Evolutionary conservation across 208 protist species (phyloP).

Genomic region (Leishmania braziliensis): DNA sequence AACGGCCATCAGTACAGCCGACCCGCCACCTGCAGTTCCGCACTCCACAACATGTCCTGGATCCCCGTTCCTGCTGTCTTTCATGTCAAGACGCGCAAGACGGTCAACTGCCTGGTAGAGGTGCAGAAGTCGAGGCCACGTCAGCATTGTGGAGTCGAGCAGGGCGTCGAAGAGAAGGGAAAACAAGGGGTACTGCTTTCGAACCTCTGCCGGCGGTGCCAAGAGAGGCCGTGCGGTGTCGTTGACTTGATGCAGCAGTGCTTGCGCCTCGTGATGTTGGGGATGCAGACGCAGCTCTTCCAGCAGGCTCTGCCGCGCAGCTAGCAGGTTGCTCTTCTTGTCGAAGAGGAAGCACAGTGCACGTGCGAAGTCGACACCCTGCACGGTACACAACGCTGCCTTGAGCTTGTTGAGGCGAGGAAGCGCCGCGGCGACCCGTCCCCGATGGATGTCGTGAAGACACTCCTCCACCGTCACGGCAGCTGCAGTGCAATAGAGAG

Average conservation of each 20-base stretch:
- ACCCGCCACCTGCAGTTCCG: slow-evolving; percentile 70
- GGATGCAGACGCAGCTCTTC: slow-evolving; percentile 74
- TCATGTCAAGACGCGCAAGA: slow-evolving; percentile 14
- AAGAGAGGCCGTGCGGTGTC: slow-evolving; percentile 36
- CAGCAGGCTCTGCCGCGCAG: slow-evolving; percentile 70
- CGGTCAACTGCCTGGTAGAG: slow-evolving; percentile 44
- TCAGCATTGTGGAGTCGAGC: slow-evolving; percentile 80
- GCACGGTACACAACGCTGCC: slow-evolving; percentile 2
- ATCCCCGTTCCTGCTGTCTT: background rate
- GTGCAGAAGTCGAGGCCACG: slow-evolving; percentile 69
- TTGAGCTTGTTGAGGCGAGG: slow-evolving; percentile 57
- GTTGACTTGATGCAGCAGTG: slow-evolving; percentile 62
- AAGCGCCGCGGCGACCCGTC: slow-evolving; percentile 27
- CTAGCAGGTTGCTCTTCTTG: slow-evolving; percentile 35
- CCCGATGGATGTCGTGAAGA: slow-evolving; percentile 19
- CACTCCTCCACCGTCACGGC: slow-evolving; percentile 21
- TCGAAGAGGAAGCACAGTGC: slow-evolving; percentile 68
- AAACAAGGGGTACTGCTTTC: slow-evolving; percentile 58
- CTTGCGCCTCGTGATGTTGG: slow-evolving; percentile 25
- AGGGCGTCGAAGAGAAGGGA: slow-evolving; percentile 68
- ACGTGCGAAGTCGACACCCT: slow-evolving; percentile 68
- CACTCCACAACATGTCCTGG: slow-evolving; percentile 69
- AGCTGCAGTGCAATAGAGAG: slow-evolving; percentile 7
- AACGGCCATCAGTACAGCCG: slow-evolving; percentile 71
- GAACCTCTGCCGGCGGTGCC: slow-evolving; percentile 51